Evolutionary conservation across 1,284 basidiomycete species (phyloP).

Genomic region (Pterulicium gracile): DNA sequence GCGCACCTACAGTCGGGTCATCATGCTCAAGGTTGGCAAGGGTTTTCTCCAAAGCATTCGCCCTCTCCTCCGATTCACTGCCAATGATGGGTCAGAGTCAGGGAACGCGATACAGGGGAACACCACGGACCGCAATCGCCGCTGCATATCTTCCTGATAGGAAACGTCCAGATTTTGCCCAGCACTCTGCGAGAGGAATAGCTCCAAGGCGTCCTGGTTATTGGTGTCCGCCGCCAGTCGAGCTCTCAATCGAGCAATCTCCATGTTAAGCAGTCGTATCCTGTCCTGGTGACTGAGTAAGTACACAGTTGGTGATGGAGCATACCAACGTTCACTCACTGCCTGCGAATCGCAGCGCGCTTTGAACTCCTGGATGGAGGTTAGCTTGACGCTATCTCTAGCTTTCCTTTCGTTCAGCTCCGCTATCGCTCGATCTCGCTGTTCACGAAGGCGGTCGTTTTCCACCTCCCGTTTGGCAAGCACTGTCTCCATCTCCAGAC

Average conservation of each 20-base stretch:
- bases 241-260: slow-evolving; percentile 68
- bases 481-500: slow-evolving; percentile 45
- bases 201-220: slow-evolving; percentile 63
- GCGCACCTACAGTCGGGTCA: slow-evolving; percentile 35
- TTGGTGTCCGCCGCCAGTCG: slow-evolving; percentile 68
- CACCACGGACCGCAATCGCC: slow-evolving; percentile 43
- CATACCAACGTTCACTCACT: slow-evolving; percentile 26
- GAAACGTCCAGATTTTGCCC: slow-evolving; percentile 46
- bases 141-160: slow-evolving; percentile 55
- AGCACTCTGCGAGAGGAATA: slow-evolving; percentile 35
- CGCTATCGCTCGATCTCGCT: slow-evolving; percentile 66
- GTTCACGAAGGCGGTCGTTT: slow-evolving; percentile 65
- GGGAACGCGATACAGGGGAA: slow-evolving; percentile 6
- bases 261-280: slow-evolving; percentile 62
- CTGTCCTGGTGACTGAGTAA: slow-evolving; percentile 44
- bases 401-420: slow-evolving; percentile 69
- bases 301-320: slow-evolving; percentile 4
- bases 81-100: slow-evolving; percentile 8
- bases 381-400: slow-evolving; percentile 51
- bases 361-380: slow-evolving; percentile 65
- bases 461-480: slow-evolving; percentile 66
- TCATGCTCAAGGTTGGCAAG: slow-evolving; percentile 32
- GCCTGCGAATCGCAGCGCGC: slow-evolving; percentile 59
- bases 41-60: slow-evolving; percentile 39
- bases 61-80: slow-evolving; percentile 44